Percentiles rank a stretch among this genome's conserved stretches.
These are phyloP conservation scores for Dendrobium nobile DNA, from an alignment of 106 monocot species.

Conservation along the genomic window DNA sequence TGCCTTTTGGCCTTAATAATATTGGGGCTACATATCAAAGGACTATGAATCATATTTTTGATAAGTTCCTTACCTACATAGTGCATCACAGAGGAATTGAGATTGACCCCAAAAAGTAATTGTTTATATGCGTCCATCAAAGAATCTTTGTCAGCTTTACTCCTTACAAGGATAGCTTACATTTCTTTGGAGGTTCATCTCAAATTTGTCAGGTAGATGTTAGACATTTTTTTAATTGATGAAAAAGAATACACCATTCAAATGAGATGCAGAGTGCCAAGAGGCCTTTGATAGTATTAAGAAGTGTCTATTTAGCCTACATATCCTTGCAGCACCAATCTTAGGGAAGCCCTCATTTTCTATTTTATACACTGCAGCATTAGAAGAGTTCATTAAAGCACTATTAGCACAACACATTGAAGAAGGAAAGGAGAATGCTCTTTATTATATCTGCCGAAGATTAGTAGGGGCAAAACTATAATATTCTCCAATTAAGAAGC, in stretches of 20 bases:
- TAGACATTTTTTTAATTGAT: too few species aligned
- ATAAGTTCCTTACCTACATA: background rate
- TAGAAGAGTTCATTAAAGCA: background rate
- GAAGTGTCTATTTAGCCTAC: background rate
- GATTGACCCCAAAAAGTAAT: background rate
- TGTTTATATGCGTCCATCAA: too few species aligned
- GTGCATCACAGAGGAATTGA: background rate
- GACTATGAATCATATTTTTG: background rate
- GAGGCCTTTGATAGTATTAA: background rate
- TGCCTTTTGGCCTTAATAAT: background rate
- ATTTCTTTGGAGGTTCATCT: too few species aligned
- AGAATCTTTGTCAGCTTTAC: too few species aligned
- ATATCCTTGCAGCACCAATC: background rate
- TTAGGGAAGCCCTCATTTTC: background rate
- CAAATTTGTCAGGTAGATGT: too few species aligned
- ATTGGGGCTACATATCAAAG: background rate
- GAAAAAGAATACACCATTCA: too few species aligned
- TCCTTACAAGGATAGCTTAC: too few species aligned
- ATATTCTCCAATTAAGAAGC: background rate
- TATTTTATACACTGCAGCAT: background rate
- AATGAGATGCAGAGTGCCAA: background rate
- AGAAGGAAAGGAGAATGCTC: background rate
- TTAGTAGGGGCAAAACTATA: background rate
- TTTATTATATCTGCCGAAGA: background rate
- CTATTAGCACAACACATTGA: background rate